Evolutionary conservation across 2,329 filamentous ascomycete genomes (phyloP).

Genomic region (Penicillium psychrosexuale): DNA sequence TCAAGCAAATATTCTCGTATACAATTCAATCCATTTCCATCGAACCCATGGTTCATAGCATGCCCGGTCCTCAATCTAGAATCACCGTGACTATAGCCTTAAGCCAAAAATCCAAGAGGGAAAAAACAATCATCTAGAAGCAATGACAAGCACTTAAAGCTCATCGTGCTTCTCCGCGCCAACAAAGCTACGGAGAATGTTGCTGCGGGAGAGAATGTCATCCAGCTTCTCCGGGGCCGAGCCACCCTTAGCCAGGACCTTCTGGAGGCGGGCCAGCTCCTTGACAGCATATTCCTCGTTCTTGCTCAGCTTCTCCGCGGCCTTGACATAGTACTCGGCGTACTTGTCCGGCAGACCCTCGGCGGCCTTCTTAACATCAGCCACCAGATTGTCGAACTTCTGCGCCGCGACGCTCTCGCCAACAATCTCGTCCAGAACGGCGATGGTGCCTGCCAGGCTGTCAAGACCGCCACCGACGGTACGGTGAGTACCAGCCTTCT

Average conservation of each 20-base stretch:
- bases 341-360: slow-evolving; percentile 72
- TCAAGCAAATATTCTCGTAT: slow-evolving; percentile 5
- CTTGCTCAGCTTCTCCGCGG: slow-evolving; percentile 77
- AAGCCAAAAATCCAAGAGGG: slow-evolving; percentile 11
- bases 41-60: background rate
- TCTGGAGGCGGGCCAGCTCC: slow-evolving; percentile 76
- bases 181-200: slow-evolving; percentile 78
- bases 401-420: slow-evolving; percentile 63
- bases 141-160: slow-evolving; percentile 51
- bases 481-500: slow-evolving; percentile 84
- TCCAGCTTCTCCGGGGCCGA: slow-evolving; percentile 83
- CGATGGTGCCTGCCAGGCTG: slow-evolving; percentile 75
- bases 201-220: slow-evolving; percentile 79
- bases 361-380: slow-evolving; percentile 70
- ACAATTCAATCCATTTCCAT: background rate
- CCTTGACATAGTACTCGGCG: slow-evolving; percentile 89
- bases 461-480: slow-evolving; percentile 76
- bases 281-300: slow-evolving; percentile 78
- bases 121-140: slow-evolving; percentile 19
- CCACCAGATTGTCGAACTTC: slow-evolving; percentile 63
- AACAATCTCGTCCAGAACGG: slow-evolving; percentile 72
- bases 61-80: background rate
- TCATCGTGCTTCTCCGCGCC: slow-evolving; percentile 64
- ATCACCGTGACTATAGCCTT: background rate
- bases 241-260: slow-evolving; percentile 80